A percentile compares a stretch with the other conserved stretches of the same genome.
Evolutionary conservation across 1,284 basidiomycete species (phyloP).

Genomic region (Moniliella sp.): DNA sequence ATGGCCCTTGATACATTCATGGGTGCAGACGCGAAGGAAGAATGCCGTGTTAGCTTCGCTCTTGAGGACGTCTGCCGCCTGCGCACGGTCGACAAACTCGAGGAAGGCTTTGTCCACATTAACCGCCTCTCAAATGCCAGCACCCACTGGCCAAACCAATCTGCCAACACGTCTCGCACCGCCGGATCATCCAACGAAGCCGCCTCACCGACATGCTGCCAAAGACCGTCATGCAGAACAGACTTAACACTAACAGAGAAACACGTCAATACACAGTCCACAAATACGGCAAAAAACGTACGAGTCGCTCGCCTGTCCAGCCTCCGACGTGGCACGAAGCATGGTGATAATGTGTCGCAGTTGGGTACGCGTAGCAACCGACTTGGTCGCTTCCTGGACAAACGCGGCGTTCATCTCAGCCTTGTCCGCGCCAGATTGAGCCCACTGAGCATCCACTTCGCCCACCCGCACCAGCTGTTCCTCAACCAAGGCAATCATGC

Average conservation of each 20-base stretch:
- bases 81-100: conserved; percentile 84
- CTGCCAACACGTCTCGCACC: conserved; percentile 40
- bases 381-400: conserved; percentile 57
- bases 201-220: conserved; percentile 29
- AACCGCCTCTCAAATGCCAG: conserved; percentile 73
- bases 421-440: conserved; percentile 60
- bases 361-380: conserved; percentile 52
- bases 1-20: conserved; percentile 78
- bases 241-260: too few species aligned
- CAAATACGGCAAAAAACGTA: conserved; percentile 46
- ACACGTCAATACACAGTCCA: too few species aligned
- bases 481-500: conserved; percentile 66
- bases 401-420: conserved; percentile 66
- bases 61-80: conserved; percentile 84
- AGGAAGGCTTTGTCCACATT: conserved; percentile 84
- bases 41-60: conserved; percentile 88
- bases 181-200: conserved; percentile 30
- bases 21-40: conserved; percentile 93
- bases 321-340: conserved; percentile 43
- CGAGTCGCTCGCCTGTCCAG: conserved; percentile 59
- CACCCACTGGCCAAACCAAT: conserved; percentile 63
- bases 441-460: conserved; percentile 72
- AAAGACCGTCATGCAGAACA: too few species aligned
- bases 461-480: conserved; percentile 57
- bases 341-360: conserved; percentile 65